Base-by-base conservation (phyloP, 495 filamentous ascomycete genomes). In the Penicillium parvum region DNA sequence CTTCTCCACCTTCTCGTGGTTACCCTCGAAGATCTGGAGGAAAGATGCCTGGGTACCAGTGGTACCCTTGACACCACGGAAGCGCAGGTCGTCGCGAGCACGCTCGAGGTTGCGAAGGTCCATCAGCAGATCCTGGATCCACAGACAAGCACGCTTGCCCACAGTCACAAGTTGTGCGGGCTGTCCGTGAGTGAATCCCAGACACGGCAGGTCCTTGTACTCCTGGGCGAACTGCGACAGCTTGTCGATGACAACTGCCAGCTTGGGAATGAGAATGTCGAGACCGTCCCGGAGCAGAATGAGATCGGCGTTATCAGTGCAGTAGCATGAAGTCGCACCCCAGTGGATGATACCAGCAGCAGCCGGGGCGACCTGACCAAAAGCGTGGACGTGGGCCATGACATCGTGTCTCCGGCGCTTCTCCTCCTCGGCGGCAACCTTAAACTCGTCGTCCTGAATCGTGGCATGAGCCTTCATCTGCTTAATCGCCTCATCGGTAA, bases 131-230 rank as follows among this genome's bases (percentile, higher is more conserved):
- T 96, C 88, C 61, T 92, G 87, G 29, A 85, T 81, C 90, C 91
- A 96, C 49, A 89, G 80, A 38, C 77, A 76, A 10, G 86, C 81
- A 50, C 69, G 52, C 64, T 69, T 71, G 40, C 92, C 91, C 14
- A 96, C 85, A 7, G 92, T 95, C 44, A 87, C 90, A 42, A 83
- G 70, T 64, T 90, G 84, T 46, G 81, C 78, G 48, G 85, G 74
- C 66, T 92, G 88, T 43, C 81, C 80, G 64, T 96, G 88, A n/a
- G 90, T 95, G 72, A 86, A 95, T 9, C 81, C 86, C 5, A 95
- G 74, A 43, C 59, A 63, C 30, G 67, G 68, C 40, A 73, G 52
- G 45, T 72, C 79, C 69, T 90, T 91, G 71, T 85, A 82, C 64
- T 90, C 53, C 40, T 83, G 53, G 27, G 90, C 85, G 61, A 96